Conservation (phyloP, 495 filamentous ascomycete genomes). For the Cercophora scortea region DNA sequence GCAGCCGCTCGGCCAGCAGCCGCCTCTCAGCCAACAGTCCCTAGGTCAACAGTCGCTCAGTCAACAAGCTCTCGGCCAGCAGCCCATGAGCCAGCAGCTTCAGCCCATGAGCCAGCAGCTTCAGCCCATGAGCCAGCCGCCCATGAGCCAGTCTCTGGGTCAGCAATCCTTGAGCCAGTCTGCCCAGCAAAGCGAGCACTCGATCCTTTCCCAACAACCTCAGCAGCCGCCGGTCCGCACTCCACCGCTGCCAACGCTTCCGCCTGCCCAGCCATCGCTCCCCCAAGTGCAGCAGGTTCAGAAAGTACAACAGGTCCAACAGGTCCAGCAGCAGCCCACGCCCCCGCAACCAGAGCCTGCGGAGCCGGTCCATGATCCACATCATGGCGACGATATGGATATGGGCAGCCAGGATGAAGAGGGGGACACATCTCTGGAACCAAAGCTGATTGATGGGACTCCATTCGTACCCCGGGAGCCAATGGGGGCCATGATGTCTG, state of each 20-base stretch:
- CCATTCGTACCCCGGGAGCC: slow-evolving; percentile 37
- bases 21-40: slow-evolving; percentile 12
- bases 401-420: slow-evolving; percentile 33
- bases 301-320: slow-evolving; percentile 17
- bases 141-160: slow-evolving; percentile 11
- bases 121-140: slow-evolving; percentile 18
- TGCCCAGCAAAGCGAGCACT: slow-evolving; percentile 22
- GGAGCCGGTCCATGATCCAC: slow-evolving; percentile 22
- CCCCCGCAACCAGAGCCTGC: slow-evolving; percentile 29
- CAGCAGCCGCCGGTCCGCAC: background rate
- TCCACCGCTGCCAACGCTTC: slow-evolving; percentile 8
- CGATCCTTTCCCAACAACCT: slow-evolving; percentile 18
- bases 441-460: slow-evolving; percentile 34
- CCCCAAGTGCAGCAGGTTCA: slow-evolving; percentile 18
- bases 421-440: slow-evolving; percentile 29
- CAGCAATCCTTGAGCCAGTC: slow-evolving; percentile 13
- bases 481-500: slow-evolving; percentile 43
- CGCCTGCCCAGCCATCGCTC: slow-evolving; percentile 15
- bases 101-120: slow-evolving; percentile 17
- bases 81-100: slow-evolving; percentile 15
- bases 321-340: slow-evolving; percentile 25
- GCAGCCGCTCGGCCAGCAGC: slow-evolving; percentile 13
- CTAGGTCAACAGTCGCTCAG: background rate
- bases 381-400: slow-evolving; percentile 38
- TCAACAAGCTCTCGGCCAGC: slow-evolving; percentile 13